Conservation (phyloP, 495 filamentous ascomycete genomes). For the Massariosphaeria phaeospora region DNA sequence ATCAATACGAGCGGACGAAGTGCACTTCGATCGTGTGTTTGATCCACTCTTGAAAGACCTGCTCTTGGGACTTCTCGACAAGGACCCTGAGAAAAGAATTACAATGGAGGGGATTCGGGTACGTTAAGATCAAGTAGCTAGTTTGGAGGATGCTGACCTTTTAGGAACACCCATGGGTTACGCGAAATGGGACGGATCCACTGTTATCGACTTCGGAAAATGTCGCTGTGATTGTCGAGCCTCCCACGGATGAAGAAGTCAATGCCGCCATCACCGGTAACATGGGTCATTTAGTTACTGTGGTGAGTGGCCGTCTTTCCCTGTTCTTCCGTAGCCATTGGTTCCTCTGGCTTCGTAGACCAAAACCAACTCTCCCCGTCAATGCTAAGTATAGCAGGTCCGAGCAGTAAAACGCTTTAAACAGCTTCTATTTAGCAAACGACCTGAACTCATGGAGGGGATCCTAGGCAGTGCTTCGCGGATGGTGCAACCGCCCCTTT, state of each 20-base stretch:
- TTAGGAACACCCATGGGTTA: slow-evolving; percentile 93
- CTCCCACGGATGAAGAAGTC: slow-evolving; percentile 83
- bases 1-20: slow-evolving; percentile 66
- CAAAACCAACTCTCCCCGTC: neutral
- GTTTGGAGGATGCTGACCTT: neutral
- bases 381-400: slow-evolving; percentile 53
- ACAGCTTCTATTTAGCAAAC: slow-evolving; percentile 46
- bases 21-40: slow-evolving; percentile 46
- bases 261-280: slow-evolving; percentile 85
- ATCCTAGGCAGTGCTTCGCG: slow-evolving; percentile 53
- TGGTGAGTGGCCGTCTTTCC: slow-evolving; percentile 53
- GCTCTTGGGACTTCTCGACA: slow-evolving; percentile 41
- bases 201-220: slow-evolving; percentile 82
- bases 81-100: slow-evolving; percentile 65
- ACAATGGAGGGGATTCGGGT: slow-evolving; percentile 77
- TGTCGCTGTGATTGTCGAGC: slow-evolving; percentile 68
- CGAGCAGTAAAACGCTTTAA: slow-evolving; percentile 91
- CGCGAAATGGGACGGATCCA: slow-evolving; percentile 71
- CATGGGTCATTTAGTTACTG: slow-evolving; percentile 73
- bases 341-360: too few relatives aligned
- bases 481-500: slow-evolving; percentile 54
- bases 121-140: slow-evolving; percentile 38
- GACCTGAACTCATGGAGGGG: slow-evolving; percentile 50
- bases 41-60: slow-evolving; percentile 36
- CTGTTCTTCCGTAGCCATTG: too few relatives aligned